phyloP scores from a whole-genome alignment of 2,329 filamentous ascomycete genomes.

The Colletotrichum lupini region DNA sequence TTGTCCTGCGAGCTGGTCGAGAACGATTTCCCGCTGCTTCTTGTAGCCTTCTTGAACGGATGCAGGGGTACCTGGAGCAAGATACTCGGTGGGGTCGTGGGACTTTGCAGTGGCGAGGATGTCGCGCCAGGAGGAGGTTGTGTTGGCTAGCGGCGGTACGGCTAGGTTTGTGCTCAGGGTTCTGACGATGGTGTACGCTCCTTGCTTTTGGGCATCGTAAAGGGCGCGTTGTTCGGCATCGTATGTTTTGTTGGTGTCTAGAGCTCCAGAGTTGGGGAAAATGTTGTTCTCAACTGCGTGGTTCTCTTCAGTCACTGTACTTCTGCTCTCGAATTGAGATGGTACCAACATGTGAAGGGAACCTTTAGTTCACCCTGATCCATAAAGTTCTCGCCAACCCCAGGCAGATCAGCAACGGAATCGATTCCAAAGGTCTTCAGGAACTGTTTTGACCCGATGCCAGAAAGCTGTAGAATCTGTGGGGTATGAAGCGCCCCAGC shows the following conservation, averaged over 20 bases:
- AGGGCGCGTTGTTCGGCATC: slow-evolving; percentile 45
- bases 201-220: slow-evolving; percentile 43
- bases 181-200: slow-evolving; percentile 44
- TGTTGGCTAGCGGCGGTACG: slow-evolving; percentile 46
- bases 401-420: slow-evolving; percentile 55
- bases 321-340: not conserved
- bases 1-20: slow-evolving; percentile 42
- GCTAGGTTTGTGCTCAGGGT: slow-evolving; percentile 44
- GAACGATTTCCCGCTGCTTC: slow-evolving; percentile 46
- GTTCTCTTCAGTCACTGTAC: not conserved
- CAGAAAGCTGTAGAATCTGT: slow-evolving; percentile 60
- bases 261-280: slow-evolving; percentile 42
- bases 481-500: slow-evolving; percentile 54
- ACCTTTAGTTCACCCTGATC: slow-evolving; percentile 48
- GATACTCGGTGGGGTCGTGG: slow-evolving; percentile 43
- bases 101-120: slow-evolving; percentile 41
- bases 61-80: slow-evolving; percentile 45
- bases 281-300: slow-evolving; percentile 39
- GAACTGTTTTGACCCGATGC: slow-evolving; percentile 53
- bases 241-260: slow-evolving; percentile 47
- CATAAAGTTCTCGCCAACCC: slow-evolving; percentile 60
- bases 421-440: slow-evolving; percentile 52
- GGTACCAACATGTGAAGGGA: slow-evolving; percentile 37
- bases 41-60: slow-evolving; percentile 50
- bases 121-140: slow-evolving; percentile 42